Conservation (phyloP, 1,284 basidiomycete species). For the Bondarzewia mesenterica region DNA sequence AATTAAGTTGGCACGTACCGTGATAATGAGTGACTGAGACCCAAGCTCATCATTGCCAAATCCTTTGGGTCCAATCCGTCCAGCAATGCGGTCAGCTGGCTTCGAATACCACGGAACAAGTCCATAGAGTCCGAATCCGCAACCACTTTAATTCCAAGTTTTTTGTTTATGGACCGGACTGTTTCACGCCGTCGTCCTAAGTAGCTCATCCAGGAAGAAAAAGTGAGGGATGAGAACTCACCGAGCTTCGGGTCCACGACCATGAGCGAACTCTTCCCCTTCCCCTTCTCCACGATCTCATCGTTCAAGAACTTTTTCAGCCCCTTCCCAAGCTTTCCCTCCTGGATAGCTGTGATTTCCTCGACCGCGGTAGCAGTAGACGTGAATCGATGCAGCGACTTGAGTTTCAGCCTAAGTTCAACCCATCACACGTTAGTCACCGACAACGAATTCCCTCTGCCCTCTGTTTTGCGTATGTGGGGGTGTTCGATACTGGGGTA, state of each 20-base stretch:
- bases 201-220: background rate
- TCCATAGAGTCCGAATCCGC: constrained; percentile 65
- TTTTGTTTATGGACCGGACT: constrained; percentile 88
- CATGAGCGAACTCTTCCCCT: constrained; percentile 81
- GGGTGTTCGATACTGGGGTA: background rate
- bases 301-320: constrained; percentile 92
- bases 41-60: constrained; percentile 94
- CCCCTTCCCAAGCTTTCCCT: constrained; percentile 88
- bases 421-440: constrained; percentile 4
- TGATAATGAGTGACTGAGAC: constrained; percentile 93
- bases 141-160: constrained; percentile 85
- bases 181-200: no score
- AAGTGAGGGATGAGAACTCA: constrained; percentile 29
- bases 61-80: constrained; percentile 93
- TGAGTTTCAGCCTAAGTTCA: constrained; percentile 73
- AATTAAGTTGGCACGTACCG: constrained; percentile 37
- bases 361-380: constrained; percentile 99
- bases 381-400: constrained; percentile 93
- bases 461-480: background rate
- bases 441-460: no score
- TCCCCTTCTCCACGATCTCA: constrained; percentile 81
- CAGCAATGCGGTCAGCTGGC: constrained; percentile 81
- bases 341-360: constrained; percentile 89
- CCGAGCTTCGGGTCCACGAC: constrained; percentile 91
- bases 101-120: constrained; percentile 93